These are phyloP conservation scores for Nitzschia palea DNA, from an alignment of 108 stramenopile species.

Conservation along the genomic window DNA sequence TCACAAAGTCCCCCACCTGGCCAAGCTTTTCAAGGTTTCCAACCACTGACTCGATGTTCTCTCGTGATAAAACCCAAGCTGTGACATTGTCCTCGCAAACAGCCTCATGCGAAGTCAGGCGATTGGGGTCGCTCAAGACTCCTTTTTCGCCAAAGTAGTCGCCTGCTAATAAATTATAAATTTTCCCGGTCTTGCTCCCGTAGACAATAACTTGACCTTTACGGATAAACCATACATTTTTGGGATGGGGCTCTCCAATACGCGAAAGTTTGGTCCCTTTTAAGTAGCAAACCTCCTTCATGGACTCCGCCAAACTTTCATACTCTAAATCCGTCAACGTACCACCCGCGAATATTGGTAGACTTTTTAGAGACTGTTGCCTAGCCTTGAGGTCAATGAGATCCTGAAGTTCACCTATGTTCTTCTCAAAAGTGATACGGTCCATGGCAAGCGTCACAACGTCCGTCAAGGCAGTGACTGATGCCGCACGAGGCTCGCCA, in stretches of 20 bases:
- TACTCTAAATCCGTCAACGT: conserved; percentile 60
- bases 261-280: conserved; percentile 53
- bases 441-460: conserved; percentile 46
- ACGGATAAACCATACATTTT: conserved; percentile 63
- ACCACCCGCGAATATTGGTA: conserved; percentile 59
- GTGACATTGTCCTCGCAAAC: conserved; percentile 49
- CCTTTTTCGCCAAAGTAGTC: conserved; percentile 65
- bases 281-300: conserved; percentile 51
- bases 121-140: conserved; percentile 21
- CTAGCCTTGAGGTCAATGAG: conserved; percentile 13
- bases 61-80: conserved; percentile 56
- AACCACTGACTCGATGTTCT: conserved; percentile 56
- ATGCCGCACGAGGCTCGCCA: conserved; percentile 81
- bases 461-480: conserved; percentile 50
- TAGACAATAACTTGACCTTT: conserved; percentile 53
- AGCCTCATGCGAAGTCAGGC: conserved; percentile 36
- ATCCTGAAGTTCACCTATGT: conserved; percentile 44
- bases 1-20: conserved; percentile 25
- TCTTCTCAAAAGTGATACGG: conserved; percentile 28
- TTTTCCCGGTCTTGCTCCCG: conserved; percentile 42
- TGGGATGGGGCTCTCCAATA: conserved; percentile 46
- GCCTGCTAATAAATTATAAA: conserved; percentile 47
- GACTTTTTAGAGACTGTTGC: conserved; percentile 46
- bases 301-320: conserved; percentile 52
- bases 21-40: conserved; percentile 53